phyloP scores from a whole-genome alignment of 805 yeast species.

The Myxozyma monticola region DNA sequence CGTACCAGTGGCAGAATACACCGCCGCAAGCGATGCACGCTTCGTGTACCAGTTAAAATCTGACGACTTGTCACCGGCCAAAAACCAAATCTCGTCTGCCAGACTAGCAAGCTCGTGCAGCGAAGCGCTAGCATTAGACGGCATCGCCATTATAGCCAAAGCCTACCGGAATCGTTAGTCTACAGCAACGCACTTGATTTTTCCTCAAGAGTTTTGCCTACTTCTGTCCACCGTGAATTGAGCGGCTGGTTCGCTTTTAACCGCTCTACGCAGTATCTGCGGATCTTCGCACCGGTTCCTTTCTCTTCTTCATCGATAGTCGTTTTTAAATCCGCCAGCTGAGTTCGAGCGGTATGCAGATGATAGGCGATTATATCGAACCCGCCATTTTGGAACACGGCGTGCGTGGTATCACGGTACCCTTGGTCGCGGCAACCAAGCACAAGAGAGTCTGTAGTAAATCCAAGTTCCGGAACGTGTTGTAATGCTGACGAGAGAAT shows the following conservation, averaged over 20 bases:
- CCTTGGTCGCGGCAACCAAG: constrained; percentile 51
- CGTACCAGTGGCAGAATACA: constrained; percentile 55
- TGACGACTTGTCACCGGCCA: constrained; percentile 72
- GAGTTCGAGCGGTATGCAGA: constrained; percentile 44
- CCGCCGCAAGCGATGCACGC: constrained; percentile 65
- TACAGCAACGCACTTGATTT: too few species aligned
- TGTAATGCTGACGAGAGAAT: constrained; percentile 44
- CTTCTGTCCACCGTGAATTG: constrained; percentile 42
- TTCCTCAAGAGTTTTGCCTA: too few species aligned
- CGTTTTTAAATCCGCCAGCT: constrained; percentile 38
- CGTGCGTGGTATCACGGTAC: constrained; percentile 52
- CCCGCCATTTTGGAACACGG: constrained; percentile 47
- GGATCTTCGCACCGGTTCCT: constrained; percentile 46
- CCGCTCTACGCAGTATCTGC: constrained; percentile 46
- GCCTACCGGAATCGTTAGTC: constrained; percentile 38
- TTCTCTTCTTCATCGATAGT: constrained; percentile 38
- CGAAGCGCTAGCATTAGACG: constrained; percentile 58
- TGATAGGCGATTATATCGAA: constrained; percentile 59
- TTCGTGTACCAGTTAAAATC: constrained; percentile 95
- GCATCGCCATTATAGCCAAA: constrained; percentile 62
- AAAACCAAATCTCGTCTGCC: constrained; percentile 79
- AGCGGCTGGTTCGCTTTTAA: constrained; percentile 54
- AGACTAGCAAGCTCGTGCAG: constrained; percentile 69
- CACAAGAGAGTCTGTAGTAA: constrained; percentile 49
- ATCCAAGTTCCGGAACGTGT: constrained; percentile 55